Evolutionary conservation across 352 stramenopile genomes (phyloP), one percentile per base, ranked within the genome.

Genomic region (Globisporangium paroecandrum): DNA sequence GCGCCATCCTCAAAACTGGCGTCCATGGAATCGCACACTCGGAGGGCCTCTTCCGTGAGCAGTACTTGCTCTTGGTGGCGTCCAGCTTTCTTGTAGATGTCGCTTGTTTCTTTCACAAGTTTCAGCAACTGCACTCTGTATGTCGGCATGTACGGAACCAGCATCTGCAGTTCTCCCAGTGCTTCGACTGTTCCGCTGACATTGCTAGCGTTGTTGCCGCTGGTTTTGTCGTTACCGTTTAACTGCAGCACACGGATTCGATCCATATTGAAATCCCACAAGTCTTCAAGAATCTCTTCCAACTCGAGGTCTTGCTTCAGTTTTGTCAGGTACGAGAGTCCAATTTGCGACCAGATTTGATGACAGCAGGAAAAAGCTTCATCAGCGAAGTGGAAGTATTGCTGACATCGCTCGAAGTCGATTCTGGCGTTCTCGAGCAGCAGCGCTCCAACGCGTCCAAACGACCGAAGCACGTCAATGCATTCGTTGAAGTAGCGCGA

Each of bases 251-350:
- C 76, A 24, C 79, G 83, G 46, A 93, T 76, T 7, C 77, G 79
- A 55, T 88, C 77, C n/a, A 85, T 73, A n/a, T 76, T 85, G 54
- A 90, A 90, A 56, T 92, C 83, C 86, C 86, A 94, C 49, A 94
- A 68, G 66, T 93, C 86, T 70, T 91, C 80, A 15, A 94, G 58
- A 57, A 93, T 75, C 25, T 92, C 81, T 49, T 93, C 86, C 10
- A 93, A 55, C 58, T 94, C 86, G 10, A 90, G 58, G 7, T 73
- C 77, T 43, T 78, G 64, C 59, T 91, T 94, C 46, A 83, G 75
- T 49, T 85, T 87, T 7, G 84, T 90, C 36, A 94, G 64, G 58
- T 77, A 77, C 10, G 84, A 79, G 3, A 94, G 69, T 0, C 86
- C 86, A 25, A 94, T 82, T 9, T 80, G 71, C 47, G 73, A 74